These are phyloP conservation scores for Quercus rubra DNA, from an alignment of 306 rosid genomes.

Conservation along the genomic window DNA sequence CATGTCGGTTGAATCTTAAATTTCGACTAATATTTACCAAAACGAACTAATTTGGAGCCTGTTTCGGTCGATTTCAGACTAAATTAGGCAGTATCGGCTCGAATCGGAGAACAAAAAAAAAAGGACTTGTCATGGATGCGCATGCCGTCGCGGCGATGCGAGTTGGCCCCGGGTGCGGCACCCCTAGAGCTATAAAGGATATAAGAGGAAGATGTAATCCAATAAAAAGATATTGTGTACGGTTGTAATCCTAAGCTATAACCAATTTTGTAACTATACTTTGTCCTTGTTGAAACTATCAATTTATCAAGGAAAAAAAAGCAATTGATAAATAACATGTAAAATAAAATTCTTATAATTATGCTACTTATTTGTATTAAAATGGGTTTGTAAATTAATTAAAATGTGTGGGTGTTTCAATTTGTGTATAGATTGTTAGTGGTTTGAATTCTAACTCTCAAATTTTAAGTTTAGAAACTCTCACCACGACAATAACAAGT, in stretches of 20 bases:
- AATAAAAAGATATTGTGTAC: too few relatives aligned
- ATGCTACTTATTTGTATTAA: neutral
- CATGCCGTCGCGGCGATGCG: fast-evolving
- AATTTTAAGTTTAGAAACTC: neutral
- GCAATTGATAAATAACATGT: too few relatives aligned
- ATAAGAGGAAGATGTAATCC: too few relatives aligned
- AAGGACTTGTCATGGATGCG: too few relatives aligned
- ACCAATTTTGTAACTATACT: too few relatives aligned
- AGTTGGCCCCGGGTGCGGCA: fast-evolving
- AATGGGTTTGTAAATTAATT: neutral
- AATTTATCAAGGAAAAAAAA: too few relatives aligned
- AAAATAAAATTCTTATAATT: too few relatives aligned
- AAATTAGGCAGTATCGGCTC: fast-evolving
- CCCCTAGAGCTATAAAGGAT: too few relatives aligned
- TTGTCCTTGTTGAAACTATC: too few relatives aligned
- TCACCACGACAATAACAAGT: neutral
- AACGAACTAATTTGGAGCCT: fast-evolving
- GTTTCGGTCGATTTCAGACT: fast-evolving
- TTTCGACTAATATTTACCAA: fast-evolving
- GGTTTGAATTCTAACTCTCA: neutral
- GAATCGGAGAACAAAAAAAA: too few relatives aligned
- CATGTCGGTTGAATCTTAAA: too few relatives aligned
- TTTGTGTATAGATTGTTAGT: neutral
- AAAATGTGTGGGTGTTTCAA: neutral
- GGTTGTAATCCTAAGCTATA: fast-evolving